Base-by-base conservation (phyloP, 2,329 filamentous ascomycete species). In the Mollisiaceae sp. region DNA sequence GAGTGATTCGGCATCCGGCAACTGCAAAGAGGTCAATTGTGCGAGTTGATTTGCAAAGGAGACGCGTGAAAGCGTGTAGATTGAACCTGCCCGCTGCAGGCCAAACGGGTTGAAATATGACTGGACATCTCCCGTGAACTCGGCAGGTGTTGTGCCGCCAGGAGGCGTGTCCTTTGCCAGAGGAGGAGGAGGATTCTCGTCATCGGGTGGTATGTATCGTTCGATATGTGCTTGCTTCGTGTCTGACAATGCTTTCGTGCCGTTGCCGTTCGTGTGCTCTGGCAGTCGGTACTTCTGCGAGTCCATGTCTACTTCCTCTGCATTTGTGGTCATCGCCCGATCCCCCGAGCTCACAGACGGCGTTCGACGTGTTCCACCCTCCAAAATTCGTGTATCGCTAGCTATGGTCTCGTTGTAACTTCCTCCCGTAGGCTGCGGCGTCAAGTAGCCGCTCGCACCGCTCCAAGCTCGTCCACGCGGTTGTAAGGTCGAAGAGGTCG, bases 1-100 rank as follows among this genome's bases (percentile, higher is more conserved):
- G 24, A 99, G 83, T 0, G 92, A 90, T 52, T 90, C 89, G 60
- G 94, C 92, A 77, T 97, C 91, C 1, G 95, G 95, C 1, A 98
- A 85, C 73, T 93, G 90, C 65, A 98, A 89, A 20, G 93, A 93
- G 0, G 94, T 98, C 69, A 99, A 83, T 77, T 97, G 93, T 57
- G 92, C 92, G 61, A 98, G 87, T 78, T 98, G 95, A 73, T 92
- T 96, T 69, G 93, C 92, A 77, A 99, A 97, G 8, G 94, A 97
- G 39, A 91, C 91, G 54, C 94, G 88, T 1, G 93, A 97, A 65
- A 99, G 86, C 1, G 95, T 97, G 79, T 97, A 97, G 71, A 98
- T 93, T 41, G 94, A 98, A 50, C 91, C 91, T 3, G 93, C 85
- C 14, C 93, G 86, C 65, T 86, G 86, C 55, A 88, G 81, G 24